Conservation (phyloP, 352 stramenopile genomes). For the Thalassiosira livingstoniorum region DNA sequence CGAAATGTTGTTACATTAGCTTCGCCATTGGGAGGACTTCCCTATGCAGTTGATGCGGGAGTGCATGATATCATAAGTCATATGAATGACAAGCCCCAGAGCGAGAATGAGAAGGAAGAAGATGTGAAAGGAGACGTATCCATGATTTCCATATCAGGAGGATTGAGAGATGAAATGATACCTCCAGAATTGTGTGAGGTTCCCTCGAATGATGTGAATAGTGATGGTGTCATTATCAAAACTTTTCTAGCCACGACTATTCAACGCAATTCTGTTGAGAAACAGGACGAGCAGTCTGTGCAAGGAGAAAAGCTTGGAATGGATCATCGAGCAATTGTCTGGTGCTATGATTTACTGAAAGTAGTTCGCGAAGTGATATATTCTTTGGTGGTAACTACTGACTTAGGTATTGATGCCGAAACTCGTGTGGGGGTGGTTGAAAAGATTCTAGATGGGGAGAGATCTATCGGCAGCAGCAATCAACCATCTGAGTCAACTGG, state of each 20-base stretch:
- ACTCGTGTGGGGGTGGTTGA: slow-evolving; percentile 29
- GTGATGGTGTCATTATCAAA: background rate
- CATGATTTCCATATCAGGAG: slow-evolving; percentile 76
- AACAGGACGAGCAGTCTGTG: slow-evolving; percentile 10
- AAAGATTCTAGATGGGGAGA: background rate
- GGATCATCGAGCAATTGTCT: slow-evolving; percentile 83
- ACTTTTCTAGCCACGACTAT: slow-evolving; percentile 45
- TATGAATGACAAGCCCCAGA: slow-evolving; percentile 28
- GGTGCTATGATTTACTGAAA: slow-evolving; percentile 76
- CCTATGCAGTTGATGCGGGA: slow-evolving; percentile 72
- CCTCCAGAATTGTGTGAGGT: slow-evolving; percentile 61
- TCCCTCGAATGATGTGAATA: slow-evolving; percentile 9
- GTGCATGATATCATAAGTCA: slow-evolving; percentile 58
- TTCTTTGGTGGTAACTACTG: slow-evolving; percentile 33
- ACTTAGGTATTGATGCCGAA: slow-evolving; percentile 24
- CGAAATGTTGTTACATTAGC: slow-evolving; percentile 72
- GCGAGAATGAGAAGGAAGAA: too few species aligned
- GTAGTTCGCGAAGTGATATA: slow-evolving; percentile 62
- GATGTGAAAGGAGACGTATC: slow-evolving; percentile 30
- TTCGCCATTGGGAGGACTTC: slow-evolving; percentile 60
- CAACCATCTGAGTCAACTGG: too few species aligned
- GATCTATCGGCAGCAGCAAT: background rate
- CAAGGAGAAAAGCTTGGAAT: slow-evolving; percentile 53
- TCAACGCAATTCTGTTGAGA: slow-evolving; percentile 2
- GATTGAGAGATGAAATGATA: slow-evolving; percentile 82